phyloP scores from a whole-genome alignment of 2,329 filamentous ascomycete species.

The Camillea tinctor region DNA sequence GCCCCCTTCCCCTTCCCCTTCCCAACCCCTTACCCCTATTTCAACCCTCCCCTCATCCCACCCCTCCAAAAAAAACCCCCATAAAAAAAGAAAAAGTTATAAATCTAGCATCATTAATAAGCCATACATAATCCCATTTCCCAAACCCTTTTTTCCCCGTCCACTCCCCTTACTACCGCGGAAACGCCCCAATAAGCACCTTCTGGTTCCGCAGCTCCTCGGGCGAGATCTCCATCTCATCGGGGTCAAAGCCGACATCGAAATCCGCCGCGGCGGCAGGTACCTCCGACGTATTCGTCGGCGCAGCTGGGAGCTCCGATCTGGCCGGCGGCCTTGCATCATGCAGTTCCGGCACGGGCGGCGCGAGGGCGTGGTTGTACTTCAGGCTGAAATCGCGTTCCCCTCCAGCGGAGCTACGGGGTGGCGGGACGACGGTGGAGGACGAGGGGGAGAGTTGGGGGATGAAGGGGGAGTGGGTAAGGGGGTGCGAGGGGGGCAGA shows the following conservation, averaged over 20 bases:
- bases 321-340: neutral
- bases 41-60: no score
- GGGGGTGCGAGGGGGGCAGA: neutral
- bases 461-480: neutral
- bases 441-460: no score
- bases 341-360: constrained; percentile 11
- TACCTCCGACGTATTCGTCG: no score
- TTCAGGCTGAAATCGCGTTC: constrained; percentile 17
- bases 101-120: neutral
- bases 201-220: constrained; percentile 20
- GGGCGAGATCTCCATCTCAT: constrained; percentile 7
- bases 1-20: no score
- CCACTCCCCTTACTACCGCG: constrained; percentile 5
- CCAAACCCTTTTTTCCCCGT: neutral
- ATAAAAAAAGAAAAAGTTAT: neutral
- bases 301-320: no score
- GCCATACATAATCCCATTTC: neutral
- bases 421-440: neutral
- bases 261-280: no score
- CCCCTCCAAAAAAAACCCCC: neutral
- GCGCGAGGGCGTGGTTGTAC: constrained; percentile 14
- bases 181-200: constrained; percentile 15
- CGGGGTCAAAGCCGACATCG: no score
- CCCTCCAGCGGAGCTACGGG: no score
- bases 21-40: no score